Base-by-base conservation (phyloP, 257 asterid genomes). In the Linderniella brevidens region DNA sequence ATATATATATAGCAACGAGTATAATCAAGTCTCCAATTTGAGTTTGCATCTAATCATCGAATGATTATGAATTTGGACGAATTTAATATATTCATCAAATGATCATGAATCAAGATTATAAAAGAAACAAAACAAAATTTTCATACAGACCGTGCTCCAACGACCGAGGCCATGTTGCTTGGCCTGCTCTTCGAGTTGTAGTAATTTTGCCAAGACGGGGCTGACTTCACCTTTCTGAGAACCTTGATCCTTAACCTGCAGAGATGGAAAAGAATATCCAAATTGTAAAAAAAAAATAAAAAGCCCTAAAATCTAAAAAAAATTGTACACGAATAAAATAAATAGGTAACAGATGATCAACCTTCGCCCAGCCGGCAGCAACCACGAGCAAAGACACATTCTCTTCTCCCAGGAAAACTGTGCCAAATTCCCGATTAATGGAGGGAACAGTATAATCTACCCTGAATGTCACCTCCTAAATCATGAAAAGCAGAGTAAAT, bases 321-420 rank as follows among this genome's bases (percentile, higher is more conserved):
- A 37, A 10, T 17, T 51, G 44, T 47, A 52, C 64, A 9, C 13
- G 44, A 41, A 46, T 35, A 53, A 39, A 13, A 29, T 39, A 41
- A 48, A 32, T 48, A 55, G 50, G 40, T 18, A 11, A 19, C 54
- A 48, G 41, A 6, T 3, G 52, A 36, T 39, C 57, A 42, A 86
- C 99, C 99, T 75, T 90, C 8, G 99, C 96, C 99, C 99, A 90
- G 68, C 99, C 99, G 19, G 77, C 93, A 68, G 92, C 66, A 13
- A 74, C 92, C 63, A 90, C 92, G 44, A 81, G 74, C 65, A 70
- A 46, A 17, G 92, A 74, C 12, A 81, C 76, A 72, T 90, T 85
- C 67, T 79, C 70, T 16, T 79, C 86, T 13, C 79, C 94, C 41
- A 90, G 72, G 58, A 79, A 73, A 48, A 90, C 99, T 38, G 99